phyloP scores from a whole-genome alignment of 805 yeast genomes.

The Zygosaccharomyces siamensis region DNA sequence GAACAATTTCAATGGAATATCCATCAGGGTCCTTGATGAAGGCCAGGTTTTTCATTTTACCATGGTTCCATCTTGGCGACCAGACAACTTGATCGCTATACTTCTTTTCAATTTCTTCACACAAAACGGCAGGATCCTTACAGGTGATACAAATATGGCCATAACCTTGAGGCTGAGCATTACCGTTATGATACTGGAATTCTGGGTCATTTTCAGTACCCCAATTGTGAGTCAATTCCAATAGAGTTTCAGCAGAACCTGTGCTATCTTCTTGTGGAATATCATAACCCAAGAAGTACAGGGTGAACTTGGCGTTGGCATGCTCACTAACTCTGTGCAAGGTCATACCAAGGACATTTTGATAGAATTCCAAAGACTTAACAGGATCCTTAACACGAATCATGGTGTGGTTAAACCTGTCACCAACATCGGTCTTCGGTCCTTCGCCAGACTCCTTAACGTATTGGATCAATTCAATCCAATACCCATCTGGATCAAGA shows the following conservation, averaged over 20 bases:
- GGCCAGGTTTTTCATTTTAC: constrained; percentile 57
- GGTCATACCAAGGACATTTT: constrained; percentile 75
- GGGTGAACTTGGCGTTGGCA: constrained; percentile 70
- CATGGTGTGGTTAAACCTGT: constrained; percentile 80
- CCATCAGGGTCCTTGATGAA: constrained; percentile 87
- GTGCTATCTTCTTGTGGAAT: constrained; percentile 39
- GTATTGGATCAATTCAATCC: constrained; percentile 84
- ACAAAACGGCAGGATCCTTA: constrained; percentile 46
- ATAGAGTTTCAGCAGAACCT: constrained; percentile 54
- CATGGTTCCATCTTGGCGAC: constrained; percentile 53
- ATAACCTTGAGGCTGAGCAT: constrained; percentile 72
- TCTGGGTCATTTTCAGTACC: constrained; percentile 81
- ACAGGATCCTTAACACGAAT: constrained; percentile 83
- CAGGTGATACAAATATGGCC: constrained; percentile 80
- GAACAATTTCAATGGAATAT: constrained; percentile 72
- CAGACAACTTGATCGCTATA: constrained; percentile 53
- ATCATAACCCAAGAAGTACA: constrained; percentile 78
- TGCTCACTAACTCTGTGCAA: constrained; percentile 52
- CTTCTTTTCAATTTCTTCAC: constrained; percentile 43
- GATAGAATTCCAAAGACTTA: constrained; percentile 72
- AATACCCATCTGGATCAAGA: constrained; percentile 92
- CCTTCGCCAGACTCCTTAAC: constrained; percentile 17
- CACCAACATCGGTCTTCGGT: constrained; percentile 19
- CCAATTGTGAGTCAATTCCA: constrained; percentile 93
- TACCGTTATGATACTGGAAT: constrained; percentile 80